Base-by-base conservation (phyloP, 139 green algal genomes). In the Cymbomonas tetramitiformis region DNA sequence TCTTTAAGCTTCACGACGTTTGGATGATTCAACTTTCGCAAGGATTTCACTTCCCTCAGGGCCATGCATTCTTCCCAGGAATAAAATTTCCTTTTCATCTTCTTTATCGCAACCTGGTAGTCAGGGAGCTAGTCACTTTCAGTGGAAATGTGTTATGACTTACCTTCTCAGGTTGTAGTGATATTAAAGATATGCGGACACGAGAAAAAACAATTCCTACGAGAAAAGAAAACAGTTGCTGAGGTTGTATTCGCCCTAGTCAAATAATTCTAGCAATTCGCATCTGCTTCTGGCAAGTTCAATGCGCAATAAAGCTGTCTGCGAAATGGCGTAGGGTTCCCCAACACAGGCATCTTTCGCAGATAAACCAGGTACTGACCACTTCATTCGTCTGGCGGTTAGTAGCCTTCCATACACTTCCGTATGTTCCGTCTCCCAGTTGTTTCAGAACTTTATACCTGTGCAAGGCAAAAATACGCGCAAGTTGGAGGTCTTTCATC, bases 81-180 rank as follows among this genome's bases (percentile, higher is more conserved):
- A 65, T 88, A 92, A 51, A 94, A 95, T 53, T 94, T 94, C n/a
- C 86, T 70, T 72, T 95, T 95, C 88, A 96, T 95, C 65, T 90
- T 93, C 69, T 96, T 96, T 41, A 96, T 92, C 2, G 88, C 88
- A 9, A 96, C n/a, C n/a, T n/a, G n/a, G n/a, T n/a, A n/a, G n/a
- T n/a, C n/a, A n/a, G n/a, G n/a, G n/a, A n/a, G 86, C 77, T 94
- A 68, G 2, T 44, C 8, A 2, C n/a, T 23, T 51, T 28, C 3
- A 23, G 21, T 6, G 32, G 7, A 5, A 57, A 18, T 4, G 18
- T 59, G 5, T 58, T 34, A 4, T 67, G 5, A 70, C 38, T 44
- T 44, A n/a, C n/a, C n/a, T n/a, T n/a, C n/a, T n/a, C n/a, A n/a
- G n/a, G n/a, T n/a, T n/a, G n/a, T n/a, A n/a, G n/a, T n/a, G n/a